Evolutionary conservation across 2,329 filamentous ascomycete genomes (phyloP).

Genomic region (Ophiostoma sp.): DNA sequence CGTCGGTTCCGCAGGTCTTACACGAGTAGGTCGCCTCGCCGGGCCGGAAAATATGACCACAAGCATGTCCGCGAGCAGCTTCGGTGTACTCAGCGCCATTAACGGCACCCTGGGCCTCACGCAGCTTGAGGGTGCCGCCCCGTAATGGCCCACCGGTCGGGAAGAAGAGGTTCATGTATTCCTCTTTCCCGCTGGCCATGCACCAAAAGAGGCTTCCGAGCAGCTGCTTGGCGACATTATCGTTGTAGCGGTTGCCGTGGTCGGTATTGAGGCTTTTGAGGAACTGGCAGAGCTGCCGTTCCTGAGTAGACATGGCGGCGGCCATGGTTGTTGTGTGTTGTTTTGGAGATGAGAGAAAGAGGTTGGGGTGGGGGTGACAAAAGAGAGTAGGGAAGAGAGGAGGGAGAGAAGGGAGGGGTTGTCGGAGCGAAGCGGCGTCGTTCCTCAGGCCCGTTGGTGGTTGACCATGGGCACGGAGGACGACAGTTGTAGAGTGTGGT

Average conservation of each 20-base stretch:
- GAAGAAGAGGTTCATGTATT: conserved; percentile 79
- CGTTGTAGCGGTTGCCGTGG: conserved; percentile 73
- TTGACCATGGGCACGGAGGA: conserved; percentile 10
- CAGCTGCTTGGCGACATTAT: conserved; percentile 69
- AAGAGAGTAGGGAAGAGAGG: not conserved
- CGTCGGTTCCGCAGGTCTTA: conserved; percentile 90
- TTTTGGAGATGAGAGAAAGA: not conserved
- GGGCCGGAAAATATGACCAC: conserved; percentile 93
- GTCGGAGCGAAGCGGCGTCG: conserved; percentile 15
- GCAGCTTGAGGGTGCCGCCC: conserved; percentile 68
- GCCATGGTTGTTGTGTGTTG: conserved; percentile 19
- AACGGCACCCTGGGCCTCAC: conserved; percentile 84
- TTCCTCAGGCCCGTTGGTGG: conserved; percentile 20
- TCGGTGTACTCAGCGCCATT: conserved; percentile 95
- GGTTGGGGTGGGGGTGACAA: not conserved
- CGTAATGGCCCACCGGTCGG: conserved; percentile 66
- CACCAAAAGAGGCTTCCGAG: conserved; percentile 82
- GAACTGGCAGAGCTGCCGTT: conserved; percentile 80
- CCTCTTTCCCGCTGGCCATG: conserved; percentile 71
- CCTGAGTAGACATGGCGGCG: conserved; percentile 59
- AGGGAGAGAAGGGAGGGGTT: not conserved
- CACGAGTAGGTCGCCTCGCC: conserved; percentile 94
- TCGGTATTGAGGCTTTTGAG: conserved; percentile 74
- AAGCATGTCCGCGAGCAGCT: conserved; percentile 86
- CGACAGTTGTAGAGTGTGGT: not conserved